These are phyloP conservation scores for Bipolaris oryzae DNA, from an alignment of 2,329 filamentous ascomycete genomes.

Conservation along the genomic window DNA sequence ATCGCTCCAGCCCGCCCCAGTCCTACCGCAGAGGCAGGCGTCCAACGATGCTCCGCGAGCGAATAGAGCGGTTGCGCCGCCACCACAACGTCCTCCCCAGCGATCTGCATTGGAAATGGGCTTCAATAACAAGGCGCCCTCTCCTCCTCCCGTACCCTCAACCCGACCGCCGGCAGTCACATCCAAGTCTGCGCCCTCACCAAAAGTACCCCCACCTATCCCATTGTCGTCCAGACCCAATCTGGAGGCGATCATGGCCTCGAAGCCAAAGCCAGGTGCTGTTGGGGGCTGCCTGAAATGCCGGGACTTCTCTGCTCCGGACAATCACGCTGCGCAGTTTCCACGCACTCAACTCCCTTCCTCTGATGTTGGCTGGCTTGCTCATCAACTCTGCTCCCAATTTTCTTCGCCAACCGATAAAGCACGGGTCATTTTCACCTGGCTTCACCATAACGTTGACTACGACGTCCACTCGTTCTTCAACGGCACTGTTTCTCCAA, in stretches of 20 bases:
- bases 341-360: constrained; percentile 75
- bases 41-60: constrained; percentile 15
- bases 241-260: constrained; percentile 60
- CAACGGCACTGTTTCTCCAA: constrained; percentile 67
- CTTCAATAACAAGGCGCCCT: constrained; percentile 53
- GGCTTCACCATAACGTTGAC: constrained; percentile 90
- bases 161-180: constrained; percentile 24
- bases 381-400: constrained; percentile 75
- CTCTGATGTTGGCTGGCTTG: constrained; percentile 72
- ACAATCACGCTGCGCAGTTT: constrained; percentile 77
- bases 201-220: constrained; percentile 56
- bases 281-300: constrained; percentile 71
- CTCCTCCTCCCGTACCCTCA: constrained; percentile 41
- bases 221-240: constrained; percentile 64
- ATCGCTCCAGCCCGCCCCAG: constrained; percentile 21
- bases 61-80: constrained; percentile 37
- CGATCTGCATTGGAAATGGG: constrained; percentile 56
- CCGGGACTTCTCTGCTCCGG: constrained; percentile 84
- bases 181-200: constrained; percentile 9
- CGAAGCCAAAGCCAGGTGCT: constrained; percentile 42
- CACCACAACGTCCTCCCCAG: constrained; percentile 46
- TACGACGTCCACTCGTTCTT: constrained; percentile 87
- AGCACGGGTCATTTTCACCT: constrained; percentile 89
- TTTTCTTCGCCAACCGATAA: constrained; percentile 88
- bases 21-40: constrained; percentile 22